Percentiles rank a stretch among this genome's conserved stretches.
Conservation (phyloP, 805 yeast genomes). For the Clavispora phyllophila region DNA sequence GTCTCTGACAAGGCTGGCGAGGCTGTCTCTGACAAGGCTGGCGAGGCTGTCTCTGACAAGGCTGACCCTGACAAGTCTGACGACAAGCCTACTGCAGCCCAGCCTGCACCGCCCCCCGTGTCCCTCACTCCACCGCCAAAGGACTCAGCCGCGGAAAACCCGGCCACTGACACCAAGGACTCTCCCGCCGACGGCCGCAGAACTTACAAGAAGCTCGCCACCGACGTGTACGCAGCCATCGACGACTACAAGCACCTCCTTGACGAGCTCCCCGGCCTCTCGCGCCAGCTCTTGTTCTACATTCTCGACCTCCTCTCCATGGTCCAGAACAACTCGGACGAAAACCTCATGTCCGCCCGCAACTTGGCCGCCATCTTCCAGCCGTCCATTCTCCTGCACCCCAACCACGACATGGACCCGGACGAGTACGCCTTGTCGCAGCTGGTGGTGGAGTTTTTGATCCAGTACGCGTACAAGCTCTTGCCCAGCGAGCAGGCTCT, state of each 20-base stretch:
- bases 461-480: slow-evolving; percentile 76
- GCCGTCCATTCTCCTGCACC: slow-evolving; percentile 92
- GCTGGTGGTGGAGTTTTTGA: slow-evolving; percentile 80
- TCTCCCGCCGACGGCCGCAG: slow-evolving; percentile 30
- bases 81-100: neutral
- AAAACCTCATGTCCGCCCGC: slow-evolving; percentile 86
- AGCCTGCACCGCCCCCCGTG: too few relatives aligned
- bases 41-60: too few relatives aligned
- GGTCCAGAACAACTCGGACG: slow-evolving; percentile 72
- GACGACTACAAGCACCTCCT: slow-evolving; percentile 68
- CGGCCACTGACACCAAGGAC: too few relatives aligned
- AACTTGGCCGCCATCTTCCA: slow-evolving; percentile 95
- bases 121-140: too few relatives aligned
- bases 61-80: too few relatives aligned
- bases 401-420: slow-evolving; percentile 87
- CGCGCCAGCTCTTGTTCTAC: slow-evolving; percentile 80
- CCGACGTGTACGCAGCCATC: slow-evolving; percentile 64
- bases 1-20: too few relatives aligned
- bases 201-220: slow-evolving; percentile 53
- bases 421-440: slow-evolving; percentile 86
- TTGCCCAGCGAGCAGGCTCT: slow-evolving; percentile 46
- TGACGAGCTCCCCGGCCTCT: slow-evolving; percentile 64
- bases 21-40: neutral
- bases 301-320: slow-evolving; percentile 80
- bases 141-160: too few relatives aligned